Base-by-base conservation (phyloP, 1,139 yeast genomes). In the Diutina sp. region DNA sequence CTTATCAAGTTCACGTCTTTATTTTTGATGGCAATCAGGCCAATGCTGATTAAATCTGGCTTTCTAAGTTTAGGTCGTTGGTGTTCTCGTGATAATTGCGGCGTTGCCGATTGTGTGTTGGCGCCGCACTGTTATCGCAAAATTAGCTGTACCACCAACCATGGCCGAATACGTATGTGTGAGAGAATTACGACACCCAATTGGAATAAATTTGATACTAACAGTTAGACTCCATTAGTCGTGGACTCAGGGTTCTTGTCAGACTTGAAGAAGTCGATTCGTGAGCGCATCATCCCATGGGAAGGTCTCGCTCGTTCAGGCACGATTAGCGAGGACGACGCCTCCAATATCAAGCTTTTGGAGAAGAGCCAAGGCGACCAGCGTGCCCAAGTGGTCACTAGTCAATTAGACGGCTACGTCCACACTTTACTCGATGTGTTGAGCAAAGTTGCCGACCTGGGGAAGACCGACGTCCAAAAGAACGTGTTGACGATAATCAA, bases 201-300 rank as follows among this genome's bases (percentile, higher is more conserved):
- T 11, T 50, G 21, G 6, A 12, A 28, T 46, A 25, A 21, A n/a
- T 44, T 12, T 30, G 32, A 25, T 46, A 50, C 58, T 57, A 61
- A 62, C 63, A 57, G 5, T 32, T 25, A 38, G 54, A 38, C 44
- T 25, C 46, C 54, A 6, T 66, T 72, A 57, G 60, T 69, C 55
- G 67, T 79, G 61, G 89, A 85, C 64, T 85, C 88, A 69, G 78
- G 78, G 55, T 84, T 82, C 66, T 76, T 89, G 64, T 85, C 84
- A 61, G 96, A 90, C 64, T 81, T 87, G 61, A 83, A 89, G 64
- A 77, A 80, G 63, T 84, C 84, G 61, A 84, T 89, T 62, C 79
- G 95, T 64, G 87, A 88, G 60, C 81, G 95, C 62, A 86, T 95
- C 44, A 82, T 91, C 59, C 95, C 96, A 30, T 91, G 97, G 97